phyloP scores from a whole-genome alignment of 192 early-diverging fungal genomes.

The Backusella macrospora region DNA sequence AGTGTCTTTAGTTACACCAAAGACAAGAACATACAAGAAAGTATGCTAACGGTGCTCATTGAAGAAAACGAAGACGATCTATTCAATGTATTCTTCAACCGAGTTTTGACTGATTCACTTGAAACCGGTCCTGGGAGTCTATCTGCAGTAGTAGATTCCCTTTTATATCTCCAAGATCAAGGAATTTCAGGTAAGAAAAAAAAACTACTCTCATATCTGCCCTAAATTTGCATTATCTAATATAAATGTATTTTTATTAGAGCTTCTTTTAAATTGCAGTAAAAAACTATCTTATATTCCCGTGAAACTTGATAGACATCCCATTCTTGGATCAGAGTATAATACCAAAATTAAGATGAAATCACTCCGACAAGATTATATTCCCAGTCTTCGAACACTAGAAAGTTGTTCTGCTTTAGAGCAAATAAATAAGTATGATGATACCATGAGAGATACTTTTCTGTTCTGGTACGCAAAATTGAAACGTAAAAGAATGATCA shows the following conservation, averaged over 20 bases:
- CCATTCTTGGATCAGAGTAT: not conserved
- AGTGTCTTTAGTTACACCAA: conserved; percentile 12
- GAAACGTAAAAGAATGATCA: not conserved
- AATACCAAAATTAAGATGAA: not conserved
- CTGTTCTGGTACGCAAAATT: not conserved
- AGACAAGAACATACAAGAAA: not conserved
- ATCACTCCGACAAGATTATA: not conserved
- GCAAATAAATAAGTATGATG: not conserved
- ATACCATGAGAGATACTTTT: not conserved
- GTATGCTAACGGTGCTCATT: conserved; percentile 10
- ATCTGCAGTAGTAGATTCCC: not conserved
- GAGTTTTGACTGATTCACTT: not conserved
- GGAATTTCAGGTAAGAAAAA: conserved; percentile 13
- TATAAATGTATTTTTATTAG: not conserved
- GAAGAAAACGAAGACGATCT: not conserved
- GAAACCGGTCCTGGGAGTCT: not conserved
- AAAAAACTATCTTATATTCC: conserved; percentile 9
- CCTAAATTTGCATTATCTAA: not conserved
- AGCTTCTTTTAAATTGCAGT: not conserved
- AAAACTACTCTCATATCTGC: not conserved
- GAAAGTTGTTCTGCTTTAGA: conserved; percentile 3
- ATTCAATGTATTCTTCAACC: conserved; percentile 3
- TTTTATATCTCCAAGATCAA: conserved; percentile 3
- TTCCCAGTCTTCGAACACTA: not conserved
- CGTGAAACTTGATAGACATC: not conserved